A percentile compares a stretch with the other conserved stretches of the same genome.
phyloP scores from a whole-genome alignment of 352 stramenopile species.

The Globisporangium spinosum region DNA sequence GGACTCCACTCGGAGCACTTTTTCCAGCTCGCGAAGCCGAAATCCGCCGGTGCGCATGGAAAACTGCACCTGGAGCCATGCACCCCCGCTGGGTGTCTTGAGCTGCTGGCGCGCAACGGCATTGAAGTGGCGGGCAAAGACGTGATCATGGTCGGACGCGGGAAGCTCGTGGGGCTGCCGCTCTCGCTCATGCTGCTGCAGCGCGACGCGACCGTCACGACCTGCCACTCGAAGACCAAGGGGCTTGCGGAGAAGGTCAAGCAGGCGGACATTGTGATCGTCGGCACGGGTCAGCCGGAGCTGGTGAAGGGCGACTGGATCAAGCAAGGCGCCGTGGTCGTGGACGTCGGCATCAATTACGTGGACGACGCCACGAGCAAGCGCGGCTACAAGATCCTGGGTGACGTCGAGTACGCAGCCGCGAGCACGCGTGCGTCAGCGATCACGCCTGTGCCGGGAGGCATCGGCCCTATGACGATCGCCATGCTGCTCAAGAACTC shows the following conservation, averaged over 20 bases:
- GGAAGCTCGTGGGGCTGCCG: constrained; percentile 97
- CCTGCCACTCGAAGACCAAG: constrained; percentile 93
- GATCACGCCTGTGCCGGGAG: constrained; percentile 96
- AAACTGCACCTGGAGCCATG: constrained; percentile 86
- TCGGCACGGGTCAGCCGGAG: constrained; percentile 91
- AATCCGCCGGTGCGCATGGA: constrained; percentile 5
- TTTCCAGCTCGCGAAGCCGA: constrained; percentile 72
- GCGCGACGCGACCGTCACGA: constrained; percentile 95
- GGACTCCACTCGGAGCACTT: constrained; percentile 98
- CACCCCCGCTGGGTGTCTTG: constrained; percentile 85
- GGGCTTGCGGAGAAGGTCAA: constrained; percentile 52
- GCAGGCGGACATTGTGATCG: constrained; percentile 96
- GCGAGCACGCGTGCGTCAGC: constrained; percentile 80
- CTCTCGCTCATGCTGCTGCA: constrained; percentile 94
- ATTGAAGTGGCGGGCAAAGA: constrained; percentile 93
- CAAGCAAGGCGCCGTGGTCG: constrained; percentile 95
- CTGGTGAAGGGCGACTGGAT: constrained; percentile 96
- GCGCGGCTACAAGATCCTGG: constrained; percentile 92
- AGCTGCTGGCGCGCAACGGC: constrained; percentile 57
- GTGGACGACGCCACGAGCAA: constrained; percentile 81
- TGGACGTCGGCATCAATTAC: constrained; percentile 99
- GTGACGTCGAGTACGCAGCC: constrained; percentile 95
- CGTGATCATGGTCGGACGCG: constrained; percentile 95
- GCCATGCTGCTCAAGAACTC: constrained; percentile 91
- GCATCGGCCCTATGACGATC: constrained; percentile 99